Evolutionary conservation across 345 rosid species (phyloP).

Genomic region (Gossypium herbaceum): DNA sequence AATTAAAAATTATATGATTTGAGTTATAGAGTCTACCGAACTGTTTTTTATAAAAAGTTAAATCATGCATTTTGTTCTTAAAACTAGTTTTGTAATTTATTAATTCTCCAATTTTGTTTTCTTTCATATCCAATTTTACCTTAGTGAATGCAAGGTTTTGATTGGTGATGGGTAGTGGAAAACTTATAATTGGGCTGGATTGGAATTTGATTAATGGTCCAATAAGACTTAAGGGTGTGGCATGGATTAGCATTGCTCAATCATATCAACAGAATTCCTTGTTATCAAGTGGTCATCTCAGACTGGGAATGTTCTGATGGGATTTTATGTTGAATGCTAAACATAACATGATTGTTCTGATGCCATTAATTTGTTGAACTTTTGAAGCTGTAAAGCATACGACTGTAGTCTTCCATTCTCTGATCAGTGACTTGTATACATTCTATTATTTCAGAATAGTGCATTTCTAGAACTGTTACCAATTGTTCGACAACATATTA

Average conservation of each 20-base stretch:
- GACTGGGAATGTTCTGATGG: not conserved
- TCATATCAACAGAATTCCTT: not conserved
- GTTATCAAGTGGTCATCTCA: not conserved
- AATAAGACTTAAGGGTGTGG: not conserved
- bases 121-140: not conserved
- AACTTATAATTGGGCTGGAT: not conserved
- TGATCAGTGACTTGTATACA: constrained; percentile 12
- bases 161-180: not conserved
- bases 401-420: not conserved
- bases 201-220: not conserved
- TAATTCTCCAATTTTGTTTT: not conserved
- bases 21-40: not conserved
- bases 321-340: not conserved
- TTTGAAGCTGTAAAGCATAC: not conserved
- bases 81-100: not conserved
- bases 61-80: not conserved
- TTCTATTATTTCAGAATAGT: constrained; percentile 52
- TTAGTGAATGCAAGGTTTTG: not conserved
- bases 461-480: constrained; percentile 83
- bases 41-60: not conserved
- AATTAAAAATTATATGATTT: not conserved
- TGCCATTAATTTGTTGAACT: not conserved
- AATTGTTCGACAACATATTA: constrained; percentile 69
- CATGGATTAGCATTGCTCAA: not conserved
- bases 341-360: not conserved